These are phyloP conservation scores for Gentiana straminea DNA, from an alignment of 257 asterid genomes.

Conservation along the genomic window DNA sequence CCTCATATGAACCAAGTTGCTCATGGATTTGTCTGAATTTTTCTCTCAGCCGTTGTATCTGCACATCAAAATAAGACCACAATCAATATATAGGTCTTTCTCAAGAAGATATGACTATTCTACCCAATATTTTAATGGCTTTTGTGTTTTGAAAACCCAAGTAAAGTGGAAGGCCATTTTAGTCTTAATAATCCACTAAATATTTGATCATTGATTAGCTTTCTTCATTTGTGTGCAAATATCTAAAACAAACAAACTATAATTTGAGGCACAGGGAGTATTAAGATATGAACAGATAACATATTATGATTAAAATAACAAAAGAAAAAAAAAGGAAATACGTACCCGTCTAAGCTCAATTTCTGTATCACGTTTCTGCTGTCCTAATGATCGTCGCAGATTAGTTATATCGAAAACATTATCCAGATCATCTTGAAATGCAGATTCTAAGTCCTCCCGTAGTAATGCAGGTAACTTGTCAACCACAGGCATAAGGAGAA, in stretches of 20 bases:
- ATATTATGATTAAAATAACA: too few species aligned
- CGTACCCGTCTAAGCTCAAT: constrained; percentile 78
- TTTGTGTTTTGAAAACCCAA: too few species aligned
- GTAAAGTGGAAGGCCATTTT: too few species aligned
- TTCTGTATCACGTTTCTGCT: constrained; percentile 65
- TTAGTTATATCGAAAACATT: constrained; percentile 69
- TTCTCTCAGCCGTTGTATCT: constrained; percentile 77
- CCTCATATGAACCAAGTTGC: constrained; percentile 47
- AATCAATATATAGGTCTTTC: background rate
- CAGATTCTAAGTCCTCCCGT: constrained; percentile 78
- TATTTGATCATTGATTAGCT: too few species aligned
- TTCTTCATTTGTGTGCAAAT: too few species aligned
- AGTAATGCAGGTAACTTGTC: constrained; percentile 92
- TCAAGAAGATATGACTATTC: too few species aligned
- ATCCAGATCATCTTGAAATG: constrained; percentile 66
- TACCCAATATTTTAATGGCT: too few species aligned
- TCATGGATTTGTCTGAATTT: constrained; percentile 70
- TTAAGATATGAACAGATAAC: too few species aligned
- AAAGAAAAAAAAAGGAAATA: background rate
- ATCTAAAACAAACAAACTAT: too few species aligned
- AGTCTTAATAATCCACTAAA: too few species aligned
- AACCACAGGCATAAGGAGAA: constrained; percentile 93
- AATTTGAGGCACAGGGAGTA: too few species aligned
- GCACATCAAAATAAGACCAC: constrained; percentile 18
- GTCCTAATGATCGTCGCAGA: constrained; percentile 62